These are phyloP conservation scores for Suillus luteus DNA, from an alignment of 768 basidiomycete species.

Conservation along the genomic window DNA sequence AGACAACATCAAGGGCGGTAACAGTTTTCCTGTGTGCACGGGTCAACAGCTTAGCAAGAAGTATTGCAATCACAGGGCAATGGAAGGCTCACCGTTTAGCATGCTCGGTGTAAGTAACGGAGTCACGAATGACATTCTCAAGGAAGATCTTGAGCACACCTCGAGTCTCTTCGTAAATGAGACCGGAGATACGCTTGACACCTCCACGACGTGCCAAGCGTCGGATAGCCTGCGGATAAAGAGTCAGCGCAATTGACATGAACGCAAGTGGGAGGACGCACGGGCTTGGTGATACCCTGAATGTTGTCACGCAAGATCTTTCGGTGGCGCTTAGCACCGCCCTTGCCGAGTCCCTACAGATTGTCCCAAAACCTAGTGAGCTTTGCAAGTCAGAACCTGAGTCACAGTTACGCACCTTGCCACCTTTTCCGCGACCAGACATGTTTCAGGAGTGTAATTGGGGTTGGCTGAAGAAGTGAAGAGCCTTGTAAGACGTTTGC, in stretches of 20 bases:
- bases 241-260: background rate
- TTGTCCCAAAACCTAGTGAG: conserved; percentile 1
- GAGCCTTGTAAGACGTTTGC: background rate
- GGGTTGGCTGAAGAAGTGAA: background rate
- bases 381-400: conserved; percentile 1
- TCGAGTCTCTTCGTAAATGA: conserved; percentile 90
- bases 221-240: conserved; percentile 46
- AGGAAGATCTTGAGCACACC: conserved; percentile 89
- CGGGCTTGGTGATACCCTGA: conserved; percentile 46
- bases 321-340: conserved; percentile 81
- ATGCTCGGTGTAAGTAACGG: conserved; percentile 91
- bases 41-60: conserved; percentile 11
- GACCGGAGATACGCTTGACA: conserved; percentile 87
- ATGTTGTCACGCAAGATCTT: conserved; percentile 82
- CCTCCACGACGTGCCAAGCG: conserved; percentile 86
- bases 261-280: background rate
- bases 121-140: conserved; percentile 84
- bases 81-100: conserved; percentile 58
- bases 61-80: background rate
- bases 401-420: conserved; percentile 45
- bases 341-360: conserved; percentile 75
- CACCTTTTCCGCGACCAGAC: conserved; percentile 89
- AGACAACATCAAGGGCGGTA: conserved; percentile 85
- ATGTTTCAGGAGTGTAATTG: conserved; percentile 37
- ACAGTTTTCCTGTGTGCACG: conserved; percentile 58